Percentiles rank a stretch among this genome's conserved stretches.
These are phyloP conservation scores for Leccinum insigne DNA, from an alignment of 1,284 basidiomycete genomes.

Conservation along the genomic window DNA sequence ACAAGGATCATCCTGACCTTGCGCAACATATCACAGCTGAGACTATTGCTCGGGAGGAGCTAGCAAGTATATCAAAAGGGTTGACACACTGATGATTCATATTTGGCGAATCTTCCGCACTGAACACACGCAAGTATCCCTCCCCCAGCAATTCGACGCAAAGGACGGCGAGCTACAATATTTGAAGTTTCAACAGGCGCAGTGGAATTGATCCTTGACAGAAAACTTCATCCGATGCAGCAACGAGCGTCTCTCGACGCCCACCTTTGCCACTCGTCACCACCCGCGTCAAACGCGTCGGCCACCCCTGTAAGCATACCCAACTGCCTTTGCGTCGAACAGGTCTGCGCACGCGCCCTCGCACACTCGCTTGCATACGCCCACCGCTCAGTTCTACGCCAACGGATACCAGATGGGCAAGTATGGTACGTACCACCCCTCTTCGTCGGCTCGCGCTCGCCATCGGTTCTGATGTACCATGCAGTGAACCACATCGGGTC, in stretches of 20 bases:
- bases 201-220: constrained; percentile 33
- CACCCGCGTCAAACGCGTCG: too few species aligned
- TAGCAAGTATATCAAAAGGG: constrained; percentile 45
- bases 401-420: constrained; percentile 33
- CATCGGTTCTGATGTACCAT: neutral
- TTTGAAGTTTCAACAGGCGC: constrained; percentile 47
- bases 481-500: constrained; percentile 28
- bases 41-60: constrained; percentile 51
- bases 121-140: constrained; percentile 44
- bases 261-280: constrained; percentile 6
- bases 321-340: too few species aligned
- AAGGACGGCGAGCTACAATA: constrained; percentile 65
- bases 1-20: too few species aligned
- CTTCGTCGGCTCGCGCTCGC: too few species aligned
- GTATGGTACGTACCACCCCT: constrained; percentile 20
- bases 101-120: constrained; percentile 56
- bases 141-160: constrained; percentile 56
- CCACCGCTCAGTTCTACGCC: constrained; percentile 23
- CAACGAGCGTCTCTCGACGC: constrained; percentile 32
- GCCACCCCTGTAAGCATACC: too few species aligned
- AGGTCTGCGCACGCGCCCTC: too few species aligned
- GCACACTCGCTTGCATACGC: neutral
- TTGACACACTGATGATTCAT: constrained; percentile 62
- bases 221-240: constrained; percentile 27
- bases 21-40: constrained; percentile 33